Evolutionary conservation across 441 rosid genomes (phyloP).

Genomic region (Gossypium gossypioides): DNA sequence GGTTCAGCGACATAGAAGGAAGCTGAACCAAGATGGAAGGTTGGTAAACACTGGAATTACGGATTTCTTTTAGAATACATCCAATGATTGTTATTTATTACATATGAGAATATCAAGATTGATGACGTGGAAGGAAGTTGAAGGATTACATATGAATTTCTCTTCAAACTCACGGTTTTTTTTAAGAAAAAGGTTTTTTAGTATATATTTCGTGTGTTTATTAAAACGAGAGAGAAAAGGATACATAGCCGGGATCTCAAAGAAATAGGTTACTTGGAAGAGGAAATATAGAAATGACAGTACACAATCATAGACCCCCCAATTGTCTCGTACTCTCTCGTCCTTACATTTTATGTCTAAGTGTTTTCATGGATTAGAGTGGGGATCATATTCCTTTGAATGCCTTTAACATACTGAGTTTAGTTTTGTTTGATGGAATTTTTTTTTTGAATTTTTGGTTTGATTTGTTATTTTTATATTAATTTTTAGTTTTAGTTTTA

Average conservation of each 20-base stretch:
- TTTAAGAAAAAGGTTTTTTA: neutral
- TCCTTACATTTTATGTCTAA: neutral
- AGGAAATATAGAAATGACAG: neutral
- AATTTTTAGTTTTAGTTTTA: no score
- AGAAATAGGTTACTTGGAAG: neutral
- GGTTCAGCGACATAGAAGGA: constrained; percentile 27
- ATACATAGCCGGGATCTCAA: neutral
- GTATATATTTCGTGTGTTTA: neutral
- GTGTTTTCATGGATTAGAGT: no score
- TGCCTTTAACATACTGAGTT: no score
- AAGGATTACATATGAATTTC: no score
- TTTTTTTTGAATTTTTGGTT: no score
- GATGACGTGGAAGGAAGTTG: no score
- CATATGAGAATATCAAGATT: no score
- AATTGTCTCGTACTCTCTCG: neutral
- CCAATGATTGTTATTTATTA: no score
- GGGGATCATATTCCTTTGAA: no score
- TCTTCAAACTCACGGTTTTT: neutral
- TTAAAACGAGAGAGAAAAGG: neutral
- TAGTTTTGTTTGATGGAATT: no score
- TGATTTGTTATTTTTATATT: no score
- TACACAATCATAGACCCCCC: neutral
- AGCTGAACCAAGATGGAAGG: neutral
- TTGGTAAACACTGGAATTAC: neutral
- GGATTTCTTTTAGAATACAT: no score